These are phyloP conservation scores for Serendipita sp. DNA, from an alignment of 768 basidiomycete species.

Conservation along the genomic window DNA sequence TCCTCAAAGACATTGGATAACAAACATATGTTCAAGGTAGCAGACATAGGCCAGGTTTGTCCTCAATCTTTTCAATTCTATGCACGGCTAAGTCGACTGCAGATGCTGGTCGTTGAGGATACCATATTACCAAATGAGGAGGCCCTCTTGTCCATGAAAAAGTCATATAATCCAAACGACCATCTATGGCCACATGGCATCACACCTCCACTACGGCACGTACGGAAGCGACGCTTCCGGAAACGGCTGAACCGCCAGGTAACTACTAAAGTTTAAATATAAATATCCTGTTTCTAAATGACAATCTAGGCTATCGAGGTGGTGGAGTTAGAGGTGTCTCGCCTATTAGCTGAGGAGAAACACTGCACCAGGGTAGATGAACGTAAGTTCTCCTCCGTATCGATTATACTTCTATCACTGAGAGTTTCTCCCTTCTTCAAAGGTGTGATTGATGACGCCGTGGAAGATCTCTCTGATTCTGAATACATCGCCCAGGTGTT, in stretches of 20 bases:
- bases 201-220: constrained; percentile 82
- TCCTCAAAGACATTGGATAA: constrained; percentile 91
- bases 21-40: constrained; percentile 96
- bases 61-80: constrained; percentile 10
- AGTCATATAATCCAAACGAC: constrained; percentile 77
- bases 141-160: constrained; percentile 33
- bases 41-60: constrained; percentile 88
- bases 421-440: not conserved
- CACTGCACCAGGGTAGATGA: constrained; percentile 61
- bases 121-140: constrained; percentile 51
- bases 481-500: constrained; percentile 64
- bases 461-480: constrained; percentile 78
- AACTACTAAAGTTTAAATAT: constrained; percentile 14
- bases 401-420: not conserved
- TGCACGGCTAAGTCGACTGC: constrained; percentile 17
- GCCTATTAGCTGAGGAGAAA: constrained; percentile 65
- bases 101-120: constrained; percentile 83
- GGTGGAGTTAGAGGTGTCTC: constrained; percentile 84
- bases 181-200: constrained; percentile 96
- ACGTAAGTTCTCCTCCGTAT: constrained; percentile 27
- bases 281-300: not conserved
- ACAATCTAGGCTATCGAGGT: constrained; percentile 68
- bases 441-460: constrained; percentile 80
- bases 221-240: constrained; percentile 79
- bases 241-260: constrained; percentile 76